These are phyloP conservation scores for Pseudogymnoascus sp. DNA, from an alignment of 2,329 filamentous ascomycete species.

Conservation along the genomic window DNA sequence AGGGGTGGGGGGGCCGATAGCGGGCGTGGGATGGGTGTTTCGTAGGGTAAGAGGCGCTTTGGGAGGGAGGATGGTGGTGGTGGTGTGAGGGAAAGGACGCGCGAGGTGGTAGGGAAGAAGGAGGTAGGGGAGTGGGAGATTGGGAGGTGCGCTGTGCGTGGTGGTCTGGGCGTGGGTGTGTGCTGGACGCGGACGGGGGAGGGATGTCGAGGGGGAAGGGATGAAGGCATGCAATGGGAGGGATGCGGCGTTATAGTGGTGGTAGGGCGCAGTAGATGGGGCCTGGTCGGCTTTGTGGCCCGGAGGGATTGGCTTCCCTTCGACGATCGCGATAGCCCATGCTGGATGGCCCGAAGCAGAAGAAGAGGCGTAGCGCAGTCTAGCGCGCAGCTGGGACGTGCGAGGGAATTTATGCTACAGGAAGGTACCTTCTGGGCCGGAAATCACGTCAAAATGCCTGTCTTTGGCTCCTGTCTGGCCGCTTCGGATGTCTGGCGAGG, in stretches of 20 bases:
- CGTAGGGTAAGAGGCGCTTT: background rate
- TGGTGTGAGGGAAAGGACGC: background rate
- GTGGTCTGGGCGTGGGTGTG: background rate
- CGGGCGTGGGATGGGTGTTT: background rate
- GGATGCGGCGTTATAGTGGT: background rate
- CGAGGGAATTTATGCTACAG: background rate
- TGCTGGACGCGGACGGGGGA: background rate
- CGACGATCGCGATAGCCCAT: background rate
- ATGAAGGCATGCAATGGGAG: background rate
- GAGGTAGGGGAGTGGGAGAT: background rate
- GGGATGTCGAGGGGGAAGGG: background rate
- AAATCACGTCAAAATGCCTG: conserved; percentile 1
- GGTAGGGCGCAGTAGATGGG: background rate
- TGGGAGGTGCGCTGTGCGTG: background rate
- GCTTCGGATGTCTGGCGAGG: background rate
- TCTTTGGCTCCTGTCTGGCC: background rate
- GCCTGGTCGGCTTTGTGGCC: background rate
- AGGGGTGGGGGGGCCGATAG: background rate
- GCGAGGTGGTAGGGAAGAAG: background rate
- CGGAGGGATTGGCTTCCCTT: background rate
- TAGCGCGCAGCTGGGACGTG: background rate
- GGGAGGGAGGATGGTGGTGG: background rate
- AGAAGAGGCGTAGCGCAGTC: background rate
- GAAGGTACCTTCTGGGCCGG: background rate
- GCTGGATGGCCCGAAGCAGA: background rate